Conservation (phyloP, 2,329 filamentous ascomycete species). For the Phaeosphaeria sp. region DNA sequence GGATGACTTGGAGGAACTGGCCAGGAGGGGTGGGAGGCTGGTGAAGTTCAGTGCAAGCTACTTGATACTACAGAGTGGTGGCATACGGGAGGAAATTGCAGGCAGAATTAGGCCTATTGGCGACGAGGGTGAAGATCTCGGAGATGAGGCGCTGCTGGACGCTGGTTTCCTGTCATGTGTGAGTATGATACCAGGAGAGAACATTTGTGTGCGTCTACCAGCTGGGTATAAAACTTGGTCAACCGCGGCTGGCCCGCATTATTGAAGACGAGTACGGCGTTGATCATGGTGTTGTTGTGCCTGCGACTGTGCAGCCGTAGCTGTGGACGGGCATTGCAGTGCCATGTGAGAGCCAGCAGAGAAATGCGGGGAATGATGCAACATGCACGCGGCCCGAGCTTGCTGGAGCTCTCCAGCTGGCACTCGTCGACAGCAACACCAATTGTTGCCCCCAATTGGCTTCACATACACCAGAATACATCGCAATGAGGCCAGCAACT, state of each 20-base stretch:
- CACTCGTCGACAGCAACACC: slow-evolving; percentile 4
- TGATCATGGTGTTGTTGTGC: slow-evolving; percentile 74
- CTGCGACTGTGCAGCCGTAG: not conserved
- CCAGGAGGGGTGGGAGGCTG: slow-evolving; percentile 69
- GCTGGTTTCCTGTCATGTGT: slow-evolving; percentile 77
- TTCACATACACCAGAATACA: not conserved
- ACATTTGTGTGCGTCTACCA: slow-evolving; percentile 62
- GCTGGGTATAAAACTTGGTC: slow-evolving; percentile 98
- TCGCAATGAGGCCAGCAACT: slow-evolving; percentile 32
- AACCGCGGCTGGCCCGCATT: slow-evolving; percentile 95
- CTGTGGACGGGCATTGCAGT: no score
- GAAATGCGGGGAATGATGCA: slow-evolving; percentile 3
- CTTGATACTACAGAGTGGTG: slow-evolving; percentile 23
- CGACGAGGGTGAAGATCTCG: slow-evolving; percentile 95
- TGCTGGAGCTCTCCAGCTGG: not conserved
- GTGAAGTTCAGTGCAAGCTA: slow-evolving; percentile 52
- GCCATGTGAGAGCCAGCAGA: not conserved
- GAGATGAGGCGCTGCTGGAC: slow-evolving; percentile 96
- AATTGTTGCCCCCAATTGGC: slow-evolving; percentile 1
- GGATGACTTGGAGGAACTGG: slow-evolving; percentile 54
- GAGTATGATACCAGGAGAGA: not conserved
- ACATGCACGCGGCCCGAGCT: not conserved
- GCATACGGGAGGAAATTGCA: slow-evolving; percentile 90
- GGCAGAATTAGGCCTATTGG: slow-evolving; percentile 86
- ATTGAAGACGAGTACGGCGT: slow-evolving; percentile 98